Conservation (phyloP, 495 filamentous ascomycete genomes). For the Hyaloscypha finlandica region DNA sequence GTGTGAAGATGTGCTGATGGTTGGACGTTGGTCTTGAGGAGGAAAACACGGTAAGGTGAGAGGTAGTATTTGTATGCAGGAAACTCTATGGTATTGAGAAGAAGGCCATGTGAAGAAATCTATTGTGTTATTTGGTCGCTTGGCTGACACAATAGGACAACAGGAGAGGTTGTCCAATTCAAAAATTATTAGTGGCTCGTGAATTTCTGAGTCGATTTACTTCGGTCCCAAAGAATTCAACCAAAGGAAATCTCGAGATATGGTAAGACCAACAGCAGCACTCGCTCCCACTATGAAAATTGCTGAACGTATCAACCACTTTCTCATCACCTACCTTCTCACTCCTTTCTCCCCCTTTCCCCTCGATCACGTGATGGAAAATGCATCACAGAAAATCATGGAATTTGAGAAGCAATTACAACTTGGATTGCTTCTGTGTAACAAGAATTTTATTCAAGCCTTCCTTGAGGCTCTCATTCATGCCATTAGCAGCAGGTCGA, state of each 20-base stretch:
- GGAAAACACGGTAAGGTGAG: neutral
- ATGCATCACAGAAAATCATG: neutral
- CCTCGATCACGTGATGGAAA: neutral
- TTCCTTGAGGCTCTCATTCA: slow-evolving; percentile 51
- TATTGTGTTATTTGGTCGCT: neutral
- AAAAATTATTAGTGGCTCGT: neutral
- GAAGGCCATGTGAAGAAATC: neutral
- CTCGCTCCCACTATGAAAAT: too few species aligned
- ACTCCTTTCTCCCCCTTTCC: neutral
- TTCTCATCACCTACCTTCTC: too few species aligned
- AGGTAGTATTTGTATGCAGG: neutral
- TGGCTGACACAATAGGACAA: neutral
- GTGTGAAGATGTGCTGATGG: neutral
- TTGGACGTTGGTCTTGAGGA: neutral
- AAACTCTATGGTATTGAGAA: neutral
- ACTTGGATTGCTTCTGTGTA: neutral
- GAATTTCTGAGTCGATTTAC: neutral
- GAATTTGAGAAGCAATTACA: neutral
- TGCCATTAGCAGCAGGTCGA: slow-evolving; percentile 62
- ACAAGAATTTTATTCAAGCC: slow-evolving; percentile 48
- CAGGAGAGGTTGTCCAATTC: neutral
- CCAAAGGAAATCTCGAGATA: too few species aligned
- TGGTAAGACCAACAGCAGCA: too few species aligned
- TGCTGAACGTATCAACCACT: too few species aligned
- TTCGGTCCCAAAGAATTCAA: too few species aligned